phyloP scores from a whole-genome alignment of 805 yeast species.

The Metschnikowia borealis region DNA sequence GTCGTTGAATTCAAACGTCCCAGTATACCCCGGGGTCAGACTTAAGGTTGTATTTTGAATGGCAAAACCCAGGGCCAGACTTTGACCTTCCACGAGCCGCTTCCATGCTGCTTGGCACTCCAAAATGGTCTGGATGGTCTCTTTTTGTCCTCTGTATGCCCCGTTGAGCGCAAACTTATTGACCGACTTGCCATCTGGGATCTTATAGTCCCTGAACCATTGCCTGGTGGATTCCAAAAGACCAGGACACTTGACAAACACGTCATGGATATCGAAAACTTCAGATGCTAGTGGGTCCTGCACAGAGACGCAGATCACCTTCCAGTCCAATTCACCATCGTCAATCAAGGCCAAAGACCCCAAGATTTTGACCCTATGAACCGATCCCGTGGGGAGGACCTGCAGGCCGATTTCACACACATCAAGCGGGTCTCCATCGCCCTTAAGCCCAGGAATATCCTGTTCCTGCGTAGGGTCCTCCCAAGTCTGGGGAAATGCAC shows the following conservation, averaged over 20 bases:
- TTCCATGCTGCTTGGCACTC: conserved; percentile 88
- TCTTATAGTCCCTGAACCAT: conserved; percentile 98
- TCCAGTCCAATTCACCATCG: conserved; percentile 90
- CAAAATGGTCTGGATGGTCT: conserved; percentile 78
- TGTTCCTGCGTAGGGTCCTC: conserved; percentile 62
- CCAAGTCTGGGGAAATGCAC: conserved; percentile 97
- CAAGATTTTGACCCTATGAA: conserved; percentile 84
- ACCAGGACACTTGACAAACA: conserved; percentile 86
- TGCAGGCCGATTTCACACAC: conserved; percentile 85
- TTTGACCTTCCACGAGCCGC: conserved; percentile 61
- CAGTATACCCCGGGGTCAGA: conserved; percentile 9
- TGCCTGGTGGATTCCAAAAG: conserved; percentile 89
- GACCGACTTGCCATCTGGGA: conserved; percentile 97
- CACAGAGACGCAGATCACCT: conserved; percentile 78
- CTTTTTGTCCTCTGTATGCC: conserved; percentile 79
- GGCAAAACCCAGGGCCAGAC: conserved; percentile 19
- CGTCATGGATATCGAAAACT: conserved; percentile 87
- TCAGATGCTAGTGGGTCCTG: conserved; percentile 86
- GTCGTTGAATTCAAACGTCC: conserved; percentile 12
- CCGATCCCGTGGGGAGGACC: conserved; percentile 63
- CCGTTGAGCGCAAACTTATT: conserved; percentile 97
- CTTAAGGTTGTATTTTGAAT: conserved; percentile 9
- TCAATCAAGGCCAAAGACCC: conserved; percentile 95
- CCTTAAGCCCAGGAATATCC: conserved; percentile 47
- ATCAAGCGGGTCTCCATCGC: conserved; percentile 95